A percentile compares a stretch with the other conserved stretches of the same genome.
phyloP scores from a whole-genome alignment of 1,139 yeast genomes.

The Hemisphaericaspora xylofermentans region DNA sequence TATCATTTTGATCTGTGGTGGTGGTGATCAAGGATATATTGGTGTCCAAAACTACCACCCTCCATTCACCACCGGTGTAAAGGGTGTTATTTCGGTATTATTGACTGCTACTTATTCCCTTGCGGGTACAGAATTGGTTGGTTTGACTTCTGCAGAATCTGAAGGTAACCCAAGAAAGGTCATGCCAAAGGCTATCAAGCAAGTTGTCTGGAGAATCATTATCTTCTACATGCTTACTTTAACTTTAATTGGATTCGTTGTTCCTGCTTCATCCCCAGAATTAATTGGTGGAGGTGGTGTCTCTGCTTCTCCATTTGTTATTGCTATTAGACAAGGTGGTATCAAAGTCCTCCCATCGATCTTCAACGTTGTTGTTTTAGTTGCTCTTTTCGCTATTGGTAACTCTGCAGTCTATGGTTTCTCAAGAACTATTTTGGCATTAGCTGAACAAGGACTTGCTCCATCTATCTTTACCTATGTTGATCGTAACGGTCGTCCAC shows the following conservation, averaged over 20 bases:
- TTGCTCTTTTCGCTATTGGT: conserved; percentile 44
- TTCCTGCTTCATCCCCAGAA: conserved; percentile 30
- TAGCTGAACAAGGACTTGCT: conserved; percentile 43
- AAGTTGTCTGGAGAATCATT: conserved; percentile 44
- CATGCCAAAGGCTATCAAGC: conserved; percentile 43
- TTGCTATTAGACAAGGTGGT: conserved; percentile 44
- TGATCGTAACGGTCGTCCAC: conserved; percentile 43
- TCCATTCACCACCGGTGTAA: conserved; percentile 62
- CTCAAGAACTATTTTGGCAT: conserved; percentile 41
- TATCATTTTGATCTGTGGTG: conserved; percentile 67
- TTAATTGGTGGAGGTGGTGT: conserved; percentile 33
- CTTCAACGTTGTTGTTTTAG: conserved; percentile 42
- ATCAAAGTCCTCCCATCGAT: conserved; percentile 43
- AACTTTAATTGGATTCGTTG: conserved; percentile 42
- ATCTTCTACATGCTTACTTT: conserved; percentile 43
- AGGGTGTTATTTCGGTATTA: conserved; percentile 47
- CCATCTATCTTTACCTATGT: conserved; percentile 37
- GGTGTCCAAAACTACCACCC: conserved; percentile 57
- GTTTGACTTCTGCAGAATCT: conserved; percentile 41
- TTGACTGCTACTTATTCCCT: conserved; percentile 45
- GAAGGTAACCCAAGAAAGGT: conserved; percentile 38
- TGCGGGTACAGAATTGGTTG: conserved; percentile 47
- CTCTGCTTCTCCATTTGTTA: conserved; percentile 44
- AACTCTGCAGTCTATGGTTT: conserved; percentile 47
- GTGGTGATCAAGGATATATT: conserved; percentile 54